Base-by-base conservation (phyloP, 164 flowering plant species). In the Liquidambar formosana region DNA sequence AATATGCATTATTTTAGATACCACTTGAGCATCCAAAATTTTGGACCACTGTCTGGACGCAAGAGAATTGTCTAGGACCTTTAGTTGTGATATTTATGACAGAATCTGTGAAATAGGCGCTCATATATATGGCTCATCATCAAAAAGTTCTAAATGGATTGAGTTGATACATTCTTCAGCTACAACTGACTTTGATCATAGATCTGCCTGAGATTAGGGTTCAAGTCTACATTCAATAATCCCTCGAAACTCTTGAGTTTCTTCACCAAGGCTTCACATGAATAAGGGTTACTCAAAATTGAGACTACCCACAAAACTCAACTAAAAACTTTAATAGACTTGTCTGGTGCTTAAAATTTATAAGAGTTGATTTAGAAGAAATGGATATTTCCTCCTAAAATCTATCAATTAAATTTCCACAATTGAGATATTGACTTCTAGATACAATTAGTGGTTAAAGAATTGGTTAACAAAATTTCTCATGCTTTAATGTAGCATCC, bases 261-360 rank as follows among this genome's bases (percentile, higher is more conserved):
- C 41, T 33, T 33, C 41, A 33, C 41, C 41, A 33, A 33, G 41
- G 41, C 41, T 33, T 33, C 41, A 33, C 41, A 2, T 33, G 41
- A 33, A 33, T 33, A 33, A 33, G 53, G 53, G 53, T 49, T 49
- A 49, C 53, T 5, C 53, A 15, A 15, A 49, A 49, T 49, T 49
- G 18, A 10, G 53, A 49, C 1, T 49, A 0, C 53, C 53, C 53
- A 15, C 53, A 49, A 49, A 49, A 49, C 53, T 49, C n/a, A 5
- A 15, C 2, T 1, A 49, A 49, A n/a, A 12, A 49, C 5, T 49
- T 49, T 16, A 49, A 49, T 15, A n/a, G 12, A 15, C 53, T 18
- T 15, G 53, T 49, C 53, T 49, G 53, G 53, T 49, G 53, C 53
- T 49, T 49, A 49, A 49, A n/a, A 49, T 49, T 49, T n/a, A 49